phyloP scores from a whole-genome alignment of 352 stramenopile species.

The Phytophthora aleatoria region DNA sequence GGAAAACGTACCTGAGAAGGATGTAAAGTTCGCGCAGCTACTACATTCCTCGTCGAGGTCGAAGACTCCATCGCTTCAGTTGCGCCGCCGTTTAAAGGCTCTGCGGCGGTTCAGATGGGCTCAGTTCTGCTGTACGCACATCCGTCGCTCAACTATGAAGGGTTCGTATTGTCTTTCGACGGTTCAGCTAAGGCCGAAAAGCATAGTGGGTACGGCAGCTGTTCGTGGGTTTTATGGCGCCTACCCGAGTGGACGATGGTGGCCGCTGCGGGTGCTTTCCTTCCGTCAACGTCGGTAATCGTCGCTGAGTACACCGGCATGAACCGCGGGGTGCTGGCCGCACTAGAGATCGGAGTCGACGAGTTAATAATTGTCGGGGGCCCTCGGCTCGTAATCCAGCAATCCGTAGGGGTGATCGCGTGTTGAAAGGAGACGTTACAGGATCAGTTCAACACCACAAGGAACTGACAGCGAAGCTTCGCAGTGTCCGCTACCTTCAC shows the following conservation, averaged over 20 bases:
- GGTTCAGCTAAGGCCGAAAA: slow-evolving; percentile 15
- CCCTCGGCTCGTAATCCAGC: neutral
- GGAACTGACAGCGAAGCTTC: neutral
- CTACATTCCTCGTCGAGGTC: neutral
- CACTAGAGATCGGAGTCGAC: neutral
- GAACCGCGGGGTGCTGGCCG: neutral
- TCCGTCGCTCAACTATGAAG: neutral
- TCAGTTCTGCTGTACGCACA: slow-evolving; percentile 1
- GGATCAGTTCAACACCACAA: neutral
- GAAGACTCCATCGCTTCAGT: neutral
- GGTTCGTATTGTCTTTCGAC: slow-evolving; percentile 25
- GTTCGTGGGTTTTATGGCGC: neutral
- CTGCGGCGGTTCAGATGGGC: neutral
- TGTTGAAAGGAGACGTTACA: neutral
- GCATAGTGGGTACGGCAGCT: neutral
- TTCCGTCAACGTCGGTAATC: slow-evolving; percentile 22
- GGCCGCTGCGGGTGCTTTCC: slow-evolving; percentile 10
- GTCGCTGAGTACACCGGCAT: slow-evolving; percentile 26
- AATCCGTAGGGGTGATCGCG: neutral
- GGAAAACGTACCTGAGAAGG: neutral
- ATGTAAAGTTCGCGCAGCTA: neutral
- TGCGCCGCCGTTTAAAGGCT: neutral
- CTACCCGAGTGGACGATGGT: slow-evolving; percentile 6
- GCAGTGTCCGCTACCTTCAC: too few relatives aligned
- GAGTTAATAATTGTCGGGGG: neutral